Percentiles rank a stretch among this genome's conserved stretches.
phyloP scores from a whole-genome alignment of 2,329 filamentous ascomycete species.

The Apiospora koreana region DNA sequence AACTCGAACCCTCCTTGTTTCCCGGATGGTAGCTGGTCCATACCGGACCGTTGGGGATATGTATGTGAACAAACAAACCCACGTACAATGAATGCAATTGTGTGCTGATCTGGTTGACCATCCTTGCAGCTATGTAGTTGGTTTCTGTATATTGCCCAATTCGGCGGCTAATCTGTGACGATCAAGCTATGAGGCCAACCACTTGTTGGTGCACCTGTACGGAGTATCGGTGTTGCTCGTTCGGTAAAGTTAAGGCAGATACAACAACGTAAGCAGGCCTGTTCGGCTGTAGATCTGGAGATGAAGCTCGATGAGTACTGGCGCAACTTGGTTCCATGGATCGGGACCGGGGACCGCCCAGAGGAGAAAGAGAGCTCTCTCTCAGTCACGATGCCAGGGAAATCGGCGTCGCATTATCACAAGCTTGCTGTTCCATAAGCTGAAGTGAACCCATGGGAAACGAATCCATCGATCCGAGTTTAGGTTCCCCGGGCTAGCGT shows the following conservation, averaged over 20 bases:
- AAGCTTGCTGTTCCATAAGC: conserved; percentile 5
- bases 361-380: neutral
- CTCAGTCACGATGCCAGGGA: neutral
- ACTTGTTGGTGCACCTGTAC: neutral
- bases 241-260: neutral
- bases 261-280: neutral
- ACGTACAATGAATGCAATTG: neutral
- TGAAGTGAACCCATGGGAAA: neutral
- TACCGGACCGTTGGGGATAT: neutral
- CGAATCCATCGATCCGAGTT: neutral
- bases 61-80: neutral
- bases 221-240: neutral
- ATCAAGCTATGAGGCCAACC: neutral
- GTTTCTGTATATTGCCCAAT: neutral
- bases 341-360: neutral
- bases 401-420: neutral
- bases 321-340: neutral
- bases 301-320: neutral
- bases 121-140: neutral
- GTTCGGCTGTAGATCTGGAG: neutral
- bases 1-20: neutral
- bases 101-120: neutral
- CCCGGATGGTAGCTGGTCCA: neutral
- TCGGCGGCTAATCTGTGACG: neutral
- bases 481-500: conserved; percentile 2